These are phyloP conservation scores for Corymbia calophylla DNA, from an alignment of 441 rosid genomes.

Conservation along the genomic window DNA sequence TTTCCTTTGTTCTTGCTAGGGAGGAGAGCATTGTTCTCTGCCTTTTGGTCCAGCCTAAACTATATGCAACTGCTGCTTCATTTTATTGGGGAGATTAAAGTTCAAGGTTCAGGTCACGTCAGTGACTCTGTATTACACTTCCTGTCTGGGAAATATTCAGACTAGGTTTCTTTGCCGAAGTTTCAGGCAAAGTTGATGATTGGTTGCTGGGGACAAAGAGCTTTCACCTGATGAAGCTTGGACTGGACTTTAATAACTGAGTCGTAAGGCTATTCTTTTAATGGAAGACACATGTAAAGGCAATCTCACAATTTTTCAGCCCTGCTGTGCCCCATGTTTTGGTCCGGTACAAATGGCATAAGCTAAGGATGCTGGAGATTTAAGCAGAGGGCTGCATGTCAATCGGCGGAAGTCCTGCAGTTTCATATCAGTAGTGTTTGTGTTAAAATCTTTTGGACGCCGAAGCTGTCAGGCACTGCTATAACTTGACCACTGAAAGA, in stretches of 20 bases:
- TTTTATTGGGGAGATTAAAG: not conserved
- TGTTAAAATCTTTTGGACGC: not conserved
- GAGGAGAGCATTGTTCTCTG: not conserved
- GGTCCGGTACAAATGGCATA: not conserved
- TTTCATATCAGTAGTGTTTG: not conserved
- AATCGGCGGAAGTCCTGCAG: not conserved
- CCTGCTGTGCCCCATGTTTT: not conserved
- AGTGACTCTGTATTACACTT: not conserved
- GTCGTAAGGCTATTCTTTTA: not conserved
- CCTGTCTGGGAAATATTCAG: not conserved
- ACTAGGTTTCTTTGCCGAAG: not conserved
- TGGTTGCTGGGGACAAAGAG: not conserved
- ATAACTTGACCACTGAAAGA: not conserved
- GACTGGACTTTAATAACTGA: not conserved
- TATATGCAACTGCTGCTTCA: not conserved
- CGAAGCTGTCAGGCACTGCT: not conserved
- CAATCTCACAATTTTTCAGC: not conserved
- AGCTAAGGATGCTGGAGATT: not conserved
- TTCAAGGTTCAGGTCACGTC: not conserved
- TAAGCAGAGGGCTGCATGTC: not conserved
- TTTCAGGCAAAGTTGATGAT: not conserved
- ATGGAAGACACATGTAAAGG: not conserved
- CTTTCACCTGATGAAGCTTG: not conserved
- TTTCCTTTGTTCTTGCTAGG: not conserved
- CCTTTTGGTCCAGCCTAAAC: not conserved